A percentile compares a stretch with the other conserved stretches of the same genome.
phyloP scores from a whole-genome alignment of 495 filamentous ascomycete genomes.

The Penicillium crystallinum region DNA sequence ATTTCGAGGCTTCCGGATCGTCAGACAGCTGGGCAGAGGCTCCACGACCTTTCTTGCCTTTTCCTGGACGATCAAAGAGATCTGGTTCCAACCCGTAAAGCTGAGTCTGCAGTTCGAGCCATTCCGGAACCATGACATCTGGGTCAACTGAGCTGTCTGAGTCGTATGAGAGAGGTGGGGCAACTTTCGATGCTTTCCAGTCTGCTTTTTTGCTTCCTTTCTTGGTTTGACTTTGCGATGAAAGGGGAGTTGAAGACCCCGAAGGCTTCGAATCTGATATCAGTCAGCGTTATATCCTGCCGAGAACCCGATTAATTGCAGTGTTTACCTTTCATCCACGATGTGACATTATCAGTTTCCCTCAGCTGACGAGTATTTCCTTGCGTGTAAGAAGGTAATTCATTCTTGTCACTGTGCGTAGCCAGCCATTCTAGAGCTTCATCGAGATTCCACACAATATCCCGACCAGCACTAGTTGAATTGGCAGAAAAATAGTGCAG shows the following conservation, averaged over 20 bases:
- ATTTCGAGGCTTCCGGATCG: conserved; percentile 51
- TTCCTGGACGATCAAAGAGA: conserved; percentile 42
- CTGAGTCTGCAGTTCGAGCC: conserved; percentile 63
- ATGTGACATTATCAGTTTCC: conserved; percentile 33
- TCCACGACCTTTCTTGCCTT: conserved; percentile 35
- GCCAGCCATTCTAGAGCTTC: conserved; percentile 86
- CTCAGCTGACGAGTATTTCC: conserved; percentile 28
- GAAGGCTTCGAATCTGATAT: conserved; percentile 32
- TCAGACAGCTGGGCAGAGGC: conserved; percentile 20
- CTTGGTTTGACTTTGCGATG: conserved; percentile 20
- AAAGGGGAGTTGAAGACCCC: conserved; percentile 28
- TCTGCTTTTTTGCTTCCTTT: conserved; percentile 25
- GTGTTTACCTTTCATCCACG: conserved; percentile 44
- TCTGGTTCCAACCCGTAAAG: conserved; percentile 71
- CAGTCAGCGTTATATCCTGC: conserved; percentile 23
- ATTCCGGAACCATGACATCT: conserved; percentile 70
- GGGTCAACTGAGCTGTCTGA: conserved; percentile 55
- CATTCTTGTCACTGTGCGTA: conserved; percentile 57
- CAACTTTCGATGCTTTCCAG: conserved; percentile 22
- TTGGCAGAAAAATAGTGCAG: conserved; percentile 52
- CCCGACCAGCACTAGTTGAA: conserved; percentile 48
- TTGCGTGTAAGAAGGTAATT: conserved; percentile 66
- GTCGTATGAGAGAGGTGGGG: conserved; percentile 33
- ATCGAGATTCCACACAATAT: conserved; percentile 76
- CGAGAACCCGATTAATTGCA: conserved; percentile 11